A percentile compares a stretch with the other conserved stretches of the same genome.
These are phyloP conservation scores for Gastrolobium bilobum DNA, from an alignment of 306 rosid species.

Conservation along the genomic window DNA sequence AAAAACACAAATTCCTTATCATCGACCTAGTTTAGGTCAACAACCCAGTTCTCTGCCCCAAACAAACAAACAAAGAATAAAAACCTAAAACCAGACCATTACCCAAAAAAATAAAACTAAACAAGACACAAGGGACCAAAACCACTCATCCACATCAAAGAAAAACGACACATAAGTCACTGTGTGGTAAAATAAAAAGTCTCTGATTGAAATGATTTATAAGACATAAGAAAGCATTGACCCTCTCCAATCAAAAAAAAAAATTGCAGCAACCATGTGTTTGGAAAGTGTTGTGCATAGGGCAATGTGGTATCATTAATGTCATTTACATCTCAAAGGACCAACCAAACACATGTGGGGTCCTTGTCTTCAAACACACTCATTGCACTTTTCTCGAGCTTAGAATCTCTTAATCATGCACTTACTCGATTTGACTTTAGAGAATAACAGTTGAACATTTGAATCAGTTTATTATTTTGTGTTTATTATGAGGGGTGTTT, in stretches of 20 bases:
- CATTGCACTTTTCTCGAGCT: constrained; percentile 75
- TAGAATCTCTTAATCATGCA: constrained; percentile 52
- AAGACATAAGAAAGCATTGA: constrained; percentile 47
- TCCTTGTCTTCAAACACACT: constrained; percentile 75
- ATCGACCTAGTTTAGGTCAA: constrained; percentile 71
- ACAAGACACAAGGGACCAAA: constrained; percentile 52
- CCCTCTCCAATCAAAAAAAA: constrained; percentile 39
- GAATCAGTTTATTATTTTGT: constrained; percentile 2
- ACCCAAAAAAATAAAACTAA: constrained; percentile 47
- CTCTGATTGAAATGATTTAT: constrained; percentile 24
- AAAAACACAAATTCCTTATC: constrained; percentile 27
- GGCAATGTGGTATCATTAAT: constrained; percentile 51
- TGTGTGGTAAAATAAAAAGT: constrained; percentile 47
- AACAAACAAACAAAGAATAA: constrained; percentile 32
- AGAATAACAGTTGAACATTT: neutral
- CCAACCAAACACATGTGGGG: constrained; percentile 64
- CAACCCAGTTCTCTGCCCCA: constrained; percentile 57
- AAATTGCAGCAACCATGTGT: constrained; percentile 43
- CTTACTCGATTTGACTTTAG: constrained; percentile 42
- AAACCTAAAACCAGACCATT: constrained; percentile 42
- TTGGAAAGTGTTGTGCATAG: constrained; percentile 46
- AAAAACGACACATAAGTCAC: constrained; percentile 45
- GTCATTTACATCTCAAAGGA: constrained; percentile 55
- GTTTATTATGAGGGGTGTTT: constrained; percentile 3
- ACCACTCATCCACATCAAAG: constrained; percentile 58